These are phyloP conservation scores for Mycena amicta DNA, from an alignment of 768 basidiomycete species.

Conservation along the genomic window DNA sequence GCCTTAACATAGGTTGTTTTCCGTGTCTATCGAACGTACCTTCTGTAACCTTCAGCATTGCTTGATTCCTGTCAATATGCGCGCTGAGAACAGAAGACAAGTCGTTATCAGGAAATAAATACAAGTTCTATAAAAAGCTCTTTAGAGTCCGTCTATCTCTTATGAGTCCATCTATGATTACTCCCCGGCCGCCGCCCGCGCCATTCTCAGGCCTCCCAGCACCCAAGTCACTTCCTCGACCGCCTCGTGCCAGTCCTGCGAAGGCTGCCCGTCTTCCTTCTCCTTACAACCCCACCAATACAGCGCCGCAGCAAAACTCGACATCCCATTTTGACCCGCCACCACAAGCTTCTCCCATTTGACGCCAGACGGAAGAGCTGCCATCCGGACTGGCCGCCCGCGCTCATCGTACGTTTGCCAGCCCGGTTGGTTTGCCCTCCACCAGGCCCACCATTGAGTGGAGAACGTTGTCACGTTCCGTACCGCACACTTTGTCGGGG, in stretches of 20 bases:
- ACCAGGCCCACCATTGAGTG: neutral
- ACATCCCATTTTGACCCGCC: neutral
- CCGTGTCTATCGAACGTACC: no score
- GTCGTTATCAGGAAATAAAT: neutral
- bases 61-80: no score
- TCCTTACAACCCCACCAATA: neutral
- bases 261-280: neutral
- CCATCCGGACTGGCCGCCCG: neutral
- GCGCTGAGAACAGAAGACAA: neutral
- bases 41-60: no score
- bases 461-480: neutral
- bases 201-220: neutral
- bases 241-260: neutral
- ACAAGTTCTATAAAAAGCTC: neutral
- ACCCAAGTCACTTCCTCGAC: neutral
- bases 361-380: neutral
- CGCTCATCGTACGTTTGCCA: neutral
- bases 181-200: no score
- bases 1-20: no score
- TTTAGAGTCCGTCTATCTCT: neutral
- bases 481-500: neutral
- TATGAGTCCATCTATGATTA: no score
- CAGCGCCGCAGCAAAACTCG: neutral
- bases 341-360: neutral
- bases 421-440: neutral